Conservation (phyloP, 257 asterid genomes). For the Lantana camara region DNA sequence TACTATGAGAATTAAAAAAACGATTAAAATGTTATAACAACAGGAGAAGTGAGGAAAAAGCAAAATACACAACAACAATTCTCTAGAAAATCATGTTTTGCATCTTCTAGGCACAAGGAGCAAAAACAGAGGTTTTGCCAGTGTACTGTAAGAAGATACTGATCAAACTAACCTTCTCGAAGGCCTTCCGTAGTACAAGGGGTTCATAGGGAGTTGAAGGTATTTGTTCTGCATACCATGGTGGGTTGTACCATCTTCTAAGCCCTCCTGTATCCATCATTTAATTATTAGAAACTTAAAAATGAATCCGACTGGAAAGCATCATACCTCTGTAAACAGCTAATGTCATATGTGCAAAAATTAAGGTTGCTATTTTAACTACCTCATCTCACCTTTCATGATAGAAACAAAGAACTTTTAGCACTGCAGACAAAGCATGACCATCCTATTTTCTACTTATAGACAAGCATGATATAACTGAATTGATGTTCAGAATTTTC, state of each 20-base stretch:
- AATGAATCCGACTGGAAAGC: conserved; percentile 18
- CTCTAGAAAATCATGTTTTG: conserved; percentile 10
- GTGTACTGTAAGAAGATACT: conserved; percentile 19
- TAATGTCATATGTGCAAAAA: conserved; percentile 1
- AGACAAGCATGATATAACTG: conserved; percentile 2
- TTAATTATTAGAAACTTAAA: conserved; percentile 14
- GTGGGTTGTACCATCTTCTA: conserved; percentile 97
- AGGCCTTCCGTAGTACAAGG: conserved; percentile 76
- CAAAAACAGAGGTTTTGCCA: conserved; percentile 12
- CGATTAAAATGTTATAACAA: background rate
- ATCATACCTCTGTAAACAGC: background rate
- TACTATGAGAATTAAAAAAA: background rate
- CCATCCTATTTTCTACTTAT: background rate
- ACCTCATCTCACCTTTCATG: conserved; percentile 21
- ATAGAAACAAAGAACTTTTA: background rate
- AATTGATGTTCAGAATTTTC: conserved; percentile 8
- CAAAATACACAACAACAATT: conserved; percentile 1
- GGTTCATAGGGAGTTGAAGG: conserved; percentile 81
- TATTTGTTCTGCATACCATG: conserved; percentile 77
- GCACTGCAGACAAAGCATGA: conserved; percentile 6
- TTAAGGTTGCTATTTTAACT: background rate
- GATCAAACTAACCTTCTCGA: conserved; percentile 79
- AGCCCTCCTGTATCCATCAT: conserved; percentile 64
- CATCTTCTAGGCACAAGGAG: conserved; percentile 12
- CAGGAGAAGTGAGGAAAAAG: background rate